Base-by-base conservation (phyloP, 2,329 filamentous ascomycete genomes). In the Ascocoryne sarcoides region DNA sequence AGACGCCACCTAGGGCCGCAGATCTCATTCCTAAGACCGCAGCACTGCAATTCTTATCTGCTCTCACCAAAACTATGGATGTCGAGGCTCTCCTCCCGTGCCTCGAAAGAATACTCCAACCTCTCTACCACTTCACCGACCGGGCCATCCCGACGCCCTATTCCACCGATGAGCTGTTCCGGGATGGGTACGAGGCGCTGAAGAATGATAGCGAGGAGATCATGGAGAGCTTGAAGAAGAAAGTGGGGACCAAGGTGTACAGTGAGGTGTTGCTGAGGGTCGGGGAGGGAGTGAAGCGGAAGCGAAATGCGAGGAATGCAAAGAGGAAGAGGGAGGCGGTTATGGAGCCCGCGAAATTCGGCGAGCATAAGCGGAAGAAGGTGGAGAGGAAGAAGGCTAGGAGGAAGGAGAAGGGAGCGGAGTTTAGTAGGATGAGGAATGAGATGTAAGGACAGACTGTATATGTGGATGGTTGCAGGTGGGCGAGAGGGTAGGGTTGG, bases 261-360 rank as follows among this genome's bases (percentile, higher is more conserved):
- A 79, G 89, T n/a, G 70, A 72, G 40, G 72, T 81, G 33, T 69
- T 96, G 56, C 63, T 84, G 29, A 73, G 73, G 30, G 85, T 93
- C 5, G 77, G 86, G 45, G 79, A 83, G 38, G 74, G 71, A 12
- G 79, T 92, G n/a, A 76, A 75, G 56, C 71, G 73, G 49, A 77
- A 82, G 55, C 71, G 92, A 50, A 77, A 86, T 58, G 76, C 79
- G 55, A 70, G 93, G 49, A 77, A 82, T 39, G 76, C 73, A 48
- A 98, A 98, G 75, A 76, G 92, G 55, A 85, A 86, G 64, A 85
- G 96, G 49, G 89, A 93, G 59, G 85, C 85, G 9, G 79, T 98
- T 17, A 75, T 75, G 36, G 76, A 83, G 56, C 92, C 92, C 1
- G 90, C 92, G 65, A 82, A 72, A 58, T 79, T 79, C 53, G 85